phyloP scores from a whole-genome alignment of 768 basidiomycete genomes.

The Termitomyces sp. region DNA sequence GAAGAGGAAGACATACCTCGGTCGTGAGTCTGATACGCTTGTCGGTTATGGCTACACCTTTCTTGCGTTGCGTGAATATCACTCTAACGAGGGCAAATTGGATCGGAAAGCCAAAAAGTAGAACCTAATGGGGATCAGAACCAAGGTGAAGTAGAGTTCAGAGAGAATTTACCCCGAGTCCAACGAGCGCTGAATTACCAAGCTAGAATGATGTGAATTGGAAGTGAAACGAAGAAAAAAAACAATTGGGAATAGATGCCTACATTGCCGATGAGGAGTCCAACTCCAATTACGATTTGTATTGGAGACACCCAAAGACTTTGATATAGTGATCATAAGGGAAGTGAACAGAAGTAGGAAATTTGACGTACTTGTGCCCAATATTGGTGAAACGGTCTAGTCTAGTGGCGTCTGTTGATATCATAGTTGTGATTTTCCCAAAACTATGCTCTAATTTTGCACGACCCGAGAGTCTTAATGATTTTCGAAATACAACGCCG shows the following conservation, averaged over 20 bases:
- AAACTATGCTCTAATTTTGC: slow-evolving; percentile 39
- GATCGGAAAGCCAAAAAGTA: slow-evolving; percentile 45
- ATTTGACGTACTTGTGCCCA: slow-evolving; percentile 23
- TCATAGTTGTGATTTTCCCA: slow-evolving; percentile 48
- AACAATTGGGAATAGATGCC: slow-evolving; percentile 2
- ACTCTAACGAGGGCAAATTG: slow-evolving; percentile 39
- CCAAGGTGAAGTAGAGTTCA: slow-evolving; percentile 7
- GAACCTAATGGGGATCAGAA: slow-evolving; percentile 28
- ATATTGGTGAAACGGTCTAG: slow-evolving; percentile 31
- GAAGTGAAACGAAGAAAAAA: not conserved
- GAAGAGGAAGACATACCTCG: slow-evolving; percentile 30
- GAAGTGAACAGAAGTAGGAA: not conserved
- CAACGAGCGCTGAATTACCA: slow-evolving; percentile 56
- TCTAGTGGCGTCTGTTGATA: slow-evolving; percentile 42
- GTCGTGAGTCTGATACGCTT: slow-evolving; percentile 45
- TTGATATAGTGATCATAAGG: not conserved
- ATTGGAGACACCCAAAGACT: slow-evolving; percentile 32
- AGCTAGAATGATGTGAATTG: slow-evolving; percentile 23
- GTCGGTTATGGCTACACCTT: slow-evolving; percentile 51
- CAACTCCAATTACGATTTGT: slow-evolving; percentile 46
- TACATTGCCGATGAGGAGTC: slow-evolving; percentile 46
- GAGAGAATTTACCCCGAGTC: slow-evolving; percentile 32
- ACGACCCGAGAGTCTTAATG: slow-evolving; percentile 45
- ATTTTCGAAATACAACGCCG: slow-evolving; percentile 42
- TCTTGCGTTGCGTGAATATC: slow-evolving; percentile 41